Percentiles rank a stretch among this genome's conserved stretches.
phyloP scores from a whole-genome alignment of 208 protist species.

The Vickermania ingenoplastis region DNA sequence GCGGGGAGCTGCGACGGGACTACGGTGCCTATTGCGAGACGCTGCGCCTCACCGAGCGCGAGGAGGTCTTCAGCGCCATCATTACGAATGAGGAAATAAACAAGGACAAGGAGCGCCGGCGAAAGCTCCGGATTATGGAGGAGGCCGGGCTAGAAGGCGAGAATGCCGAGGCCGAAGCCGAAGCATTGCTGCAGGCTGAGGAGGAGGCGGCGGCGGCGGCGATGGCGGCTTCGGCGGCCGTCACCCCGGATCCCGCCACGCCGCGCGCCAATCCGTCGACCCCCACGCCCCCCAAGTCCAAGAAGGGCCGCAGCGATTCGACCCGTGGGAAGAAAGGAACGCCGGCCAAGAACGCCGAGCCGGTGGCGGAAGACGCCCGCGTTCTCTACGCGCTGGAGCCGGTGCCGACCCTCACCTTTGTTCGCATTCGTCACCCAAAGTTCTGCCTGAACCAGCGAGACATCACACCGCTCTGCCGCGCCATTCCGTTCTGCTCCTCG shows the following conservation, averaged over 20 bases:
- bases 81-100: conserved; percentile 18
- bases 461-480: conserved; percentile 67
- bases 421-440: conserved; percentile 54
- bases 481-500: conserved; percentile 75
- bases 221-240: background rate
- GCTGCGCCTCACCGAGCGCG: conserved; percentile 66
- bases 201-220: background rate
- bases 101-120: background rate
- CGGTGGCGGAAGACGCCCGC: background rate
- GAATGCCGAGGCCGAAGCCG: background rate
- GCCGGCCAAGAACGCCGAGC: background rate
- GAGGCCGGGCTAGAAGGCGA: background rate
- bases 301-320: background rate
- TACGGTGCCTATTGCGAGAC: conserved; percentile 85
- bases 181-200: background rate
- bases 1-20: conserved; percentile 70
- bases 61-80: conserved; percentile 70
- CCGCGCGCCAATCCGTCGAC: background rate
- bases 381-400: background rate
- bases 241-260: background rate
- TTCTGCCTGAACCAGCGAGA: conserved; percentile 85
- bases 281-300: background rate
- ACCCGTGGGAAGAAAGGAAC: background rate
- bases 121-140: background rate
- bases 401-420: conserved; percentile 31